Evolutionary conservation across 306 rosid species (phyloP).

Genomic region (Lupinus albus): DNA sequence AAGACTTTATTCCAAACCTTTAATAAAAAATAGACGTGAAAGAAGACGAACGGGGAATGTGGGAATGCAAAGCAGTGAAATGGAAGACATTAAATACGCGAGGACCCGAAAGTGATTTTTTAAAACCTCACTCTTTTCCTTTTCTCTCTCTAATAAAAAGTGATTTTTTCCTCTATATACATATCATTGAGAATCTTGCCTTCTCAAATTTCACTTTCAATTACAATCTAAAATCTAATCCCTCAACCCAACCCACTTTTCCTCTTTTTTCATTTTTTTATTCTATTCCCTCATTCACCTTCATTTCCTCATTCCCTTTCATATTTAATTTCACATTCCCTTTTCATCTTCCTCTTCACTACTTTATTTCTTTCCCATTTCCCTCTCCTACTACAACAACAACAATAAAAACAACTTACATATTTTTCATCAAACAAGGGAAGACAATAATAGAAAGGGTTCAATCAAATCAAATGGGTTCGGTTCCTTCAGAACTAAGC

Average conservation of each 20-base stretch:
- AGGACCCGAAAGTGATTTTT: slow-evolving; percentile 61
- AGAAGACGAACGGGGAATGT: background rate
- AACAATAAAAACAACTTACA: slow-evolving; percentile 17
- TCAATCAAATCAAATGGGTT: slow-evolving; percentile 53
- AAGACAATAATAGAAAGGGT: background rate
- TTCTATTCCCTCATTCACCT: background rate
- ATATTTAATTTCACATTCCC: background rate
- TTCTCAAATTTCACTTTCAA: slow-evolving; percentile 40
- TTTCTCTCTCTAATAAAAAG: too few relatives aligned
- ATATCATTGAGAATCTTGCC: slow-evolving; percentile 76
- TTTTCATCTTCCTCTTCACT: slow-evolving; percentile 18
- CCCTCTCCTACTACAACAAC: slow-evolving; percentile 7
- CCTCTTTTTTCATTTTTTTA: background rate
- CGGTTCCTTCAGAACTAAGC: slow-evolving; percentile 76
- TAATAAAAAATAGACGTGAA: too few relatives aligned
- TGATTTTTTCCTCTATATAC: too few relatives aligned
- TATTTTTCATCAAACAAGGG: background rate
- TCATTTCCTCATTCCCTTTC: background rate
- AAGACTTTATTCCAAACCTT: too few relatives aligned
- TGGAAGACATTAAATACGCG: slow-evolving; percentile 56
- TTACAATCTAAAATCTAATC: slow-evolving; percentile 34
- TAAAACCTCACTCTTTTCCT: slow-evolving; percentile 37
- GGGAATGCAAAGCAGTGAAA: background rate
- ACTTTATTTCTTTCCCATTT: slow-evolving; percentile 10
- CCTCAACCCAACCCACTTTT: slow-evolving; percentile 27